Evolutionary conservation across 1,284 basidiomycete genomes (phyloP).

Genomic region (Lentinula novae-zelandiae): DNA sequence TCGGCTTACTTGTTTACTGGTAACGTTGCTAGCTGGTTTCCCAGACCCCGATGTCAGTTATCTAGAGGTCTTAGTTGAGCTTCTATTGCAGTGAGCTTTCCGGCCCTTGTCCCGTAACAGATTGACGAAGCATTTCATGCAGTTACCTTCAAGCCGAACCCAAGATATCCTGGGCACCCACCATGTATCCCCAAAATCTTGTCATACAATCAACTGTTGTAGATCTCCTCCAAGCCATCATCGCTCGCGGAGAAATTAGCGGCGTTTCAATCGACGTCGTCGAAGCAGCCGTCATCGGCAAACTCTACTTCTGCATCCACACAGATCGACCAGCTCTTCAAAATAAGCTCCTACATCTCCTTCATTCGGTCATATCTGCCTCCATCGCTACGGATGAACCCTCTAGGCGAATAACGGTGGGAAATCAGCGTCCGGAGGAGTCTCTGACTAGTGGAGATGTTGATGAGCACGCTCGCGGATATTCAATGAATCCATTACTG

Average conservation of each 20-base stretch:
- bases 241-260: conserved; percentile 78
- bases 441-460: conserved; percentile 25
- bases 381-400: conserved; percentile 31
- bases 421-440: conserved; percentile 27
- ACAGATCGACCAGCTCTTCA: conserved; percentile 74
- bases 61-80: conserved; percentile 67
- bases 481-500: conserved; percentile 65
- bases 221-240: conserved; percentile 80
- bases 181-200: conserved; percentile 60
- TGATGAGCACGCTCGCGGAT: conserved; percentile 22
- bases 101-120: background rate
- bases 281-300: conserved; percentile 70
- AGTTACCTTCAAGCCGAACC: conserved; percentile 81
- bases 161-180: conserved; percentile 36
- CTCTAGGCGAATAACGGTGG: conserved; percentile 16
- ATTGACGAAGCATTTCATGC: conserved; percentile 4
- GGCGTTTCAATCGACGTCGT: conserved; percentile 54
- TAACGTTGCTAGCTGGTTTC: conserved; percentile 39
- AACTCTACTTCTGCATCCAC: conserved; percentile 75
- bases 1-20: background rate
- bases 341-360: conserved; percentile 88
- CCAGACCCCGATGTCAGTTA: conserved; percentile 60
- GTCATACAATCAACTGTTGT: conserved; percentile 72
- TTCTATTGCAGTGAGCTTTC: conserved; percentile 59
- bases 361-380: conserved; percentile 81